Evolutionary conservation across 2,329 filamentous ascomycete genomes (phyloP), one percentile per base, ranked within the genome.

Genomic region (Colletotrichum simmondsii): DNA sequence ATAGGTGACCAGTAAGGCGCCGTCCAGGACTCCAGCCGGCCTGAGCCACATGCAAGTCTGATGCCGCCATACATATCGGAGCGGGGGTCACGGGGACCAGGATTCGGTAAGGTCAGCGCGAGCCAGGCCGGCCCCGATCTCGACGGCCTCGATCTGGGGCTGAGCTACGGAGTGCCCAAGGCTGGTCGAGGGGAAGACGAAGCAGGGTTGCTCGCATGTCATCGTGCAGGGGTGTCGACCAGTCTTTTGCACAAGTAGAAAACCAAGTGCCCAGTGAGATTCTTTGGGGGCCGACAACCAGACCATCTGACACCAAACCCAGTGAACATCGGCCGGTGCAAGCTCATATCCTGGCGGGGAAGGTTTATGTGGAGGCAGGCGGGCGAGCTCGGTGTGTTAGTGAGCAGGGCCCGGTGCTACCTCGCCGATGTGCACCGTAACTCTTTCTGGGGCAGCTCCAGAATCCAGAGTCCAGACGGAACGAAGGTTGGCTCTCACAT

Each of bases 401-500:
- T 49, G 14, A 52, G 46, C 16, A 16, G 11, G 12, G 56, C 49
- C 49, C 64, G 68, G 57, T 61, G 68, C 35, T 28, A 68, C 37
- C 22, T 49, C 8, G 19, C 28, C 64, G 58, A 60, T 52, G 54
- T 52, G 46, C 58, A 37, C 52, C 69, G 64, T 19, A 24, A 49
- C 52, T 24, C 35, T 49, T 57, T 12, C 32, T 42, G 5, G 22
- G 30, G 8, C 42, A 22, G 61, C 22, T 54, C 53, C 19, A 19
- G 24, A 24, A 11, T 49, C 42, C 42, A 16, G 12, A 24, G 4
- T 16, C 11, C 42, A 54, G 28, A 64, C 61, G 24, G 61, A 22
- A 53, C 49, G 8, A n/a, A 49, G 42, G 62, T 26, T 60, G 63
- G 64, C n/a, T 63, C 56, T 71, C 70, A 72, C 70, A 72, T 72